phyloP scores from a whole-genome alignment of 1,284 basidiomycete species.

The Anthracocystis panici-leucophaei region DNA sequence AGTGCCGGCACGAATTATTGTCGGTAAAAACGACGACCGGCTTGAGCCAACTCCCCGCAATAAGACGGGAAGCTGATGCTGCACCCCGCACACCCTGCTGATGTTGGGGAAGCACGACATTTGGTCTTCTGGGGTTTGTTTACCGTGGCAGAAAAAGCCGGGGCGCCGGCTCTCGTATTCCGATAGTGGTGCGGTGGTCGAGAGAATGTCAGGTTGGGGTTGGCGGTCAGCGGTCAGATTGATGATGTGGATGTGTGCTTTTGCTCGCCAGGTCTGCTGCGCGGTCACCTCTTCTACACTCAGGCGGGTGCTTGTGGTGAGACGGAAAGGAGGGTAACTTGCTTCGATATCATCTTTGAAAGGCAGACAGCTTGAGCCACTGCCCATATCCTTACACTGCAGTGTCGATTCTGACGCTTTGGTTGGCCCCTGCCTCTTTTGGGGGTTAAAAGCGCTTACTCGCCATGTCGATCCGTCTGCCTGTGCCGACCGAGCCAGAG shows the following conservation, averaged over 20 bases:
- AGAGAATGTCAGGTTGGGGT: neutral
- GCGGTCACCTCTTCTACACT: neutral
- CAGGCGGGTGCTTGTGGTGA: neutral
- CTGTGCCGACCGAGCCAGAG: too few species aligned
- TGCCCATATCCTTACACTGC: too few species aligned
- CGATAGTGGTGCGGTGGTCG: neutral
- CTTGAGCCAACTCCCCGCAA: constrained; percentile 20
- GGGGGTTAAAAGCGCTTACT: too few species aligned
- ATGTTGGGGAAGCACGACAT: constrained; percentile 1
- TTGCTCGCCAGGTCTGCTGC: neutral
- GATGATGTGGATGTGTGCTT: neutral
- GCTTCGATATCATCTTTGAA: neutral
- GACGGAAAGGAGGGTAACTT: neutral
- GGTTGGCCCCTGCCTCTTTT: too few species aligned
- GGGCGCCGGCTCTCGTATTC: neutral
- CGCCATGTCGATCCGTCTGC: too few species aligned
- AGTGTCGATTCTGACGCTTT: too few species aligned
- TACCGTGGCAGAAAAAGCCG: neutral
- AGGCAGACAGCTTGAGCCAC: too few species aligned
- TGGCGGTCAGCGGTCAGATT: neutral
- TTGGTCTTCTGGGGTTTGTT: neutral
- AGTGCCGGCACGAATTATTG: constrained; percentile 21
- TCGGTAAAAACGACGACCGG: constrained; percentile 10
- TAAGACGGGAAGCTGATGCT: neutral
- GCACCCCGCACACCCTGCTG: constrained; percentile 2